Evolutionary conservation across 2,329 filamentous ascomycete species (phyloP), one percentile per base, ranked within the genome.

Genomic region (Aureobasidium namibiae): DNA sequence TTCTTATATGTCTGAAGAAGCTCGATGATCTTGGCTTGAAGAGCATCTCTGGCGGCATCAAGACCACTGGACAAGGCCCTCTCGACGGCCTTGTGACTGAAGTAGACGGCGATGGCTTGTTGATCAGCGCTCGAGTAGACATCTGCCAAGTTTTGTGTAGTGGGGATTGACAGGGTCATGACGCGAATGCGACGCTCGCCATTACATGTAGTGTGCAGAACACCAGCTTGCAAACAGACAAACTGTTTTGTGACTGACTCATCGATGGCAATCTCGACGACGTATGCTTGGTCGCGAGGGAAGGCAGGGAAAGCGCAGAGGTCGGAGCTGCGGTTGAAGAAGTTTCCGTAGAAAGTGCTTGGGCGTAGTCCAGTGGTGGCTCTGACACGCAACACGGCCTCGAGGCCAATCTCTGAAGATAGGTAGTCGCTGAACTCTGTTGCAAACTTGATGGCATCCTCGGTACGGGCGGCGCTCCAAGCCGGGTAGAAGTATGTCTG

Each of bases 401-500:
- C 94, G 36, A 99, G 77, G 0, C 92, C 94, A 69, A 99, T 96
- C 73, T 99, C 94, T 0, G 92, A 86, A 10, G 92, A 96, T n/a
- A 99, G 78, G 70, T 94, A 96, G 70, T 97, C 92, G 68, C 91
- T 95, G 70, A 99, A 96, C 72, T 99, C 94, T 16, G 89, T 88
- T 3, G 92, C 94, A 70, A 97, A 97, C 74, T 97, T 99, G 76
- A 97, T 92, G 14, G 94, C 94, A 72, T 99, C 94, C 71, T 99
- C 94, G 24, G 86, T 87, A 63, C 94, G 84, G 29, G 90, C 92
- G 18, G 92, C 94, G 68, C 96, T 96, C 92, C 94, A 99, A 24
- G 90, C 92, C 14, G 94, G 94, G 70, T 99, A 99, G 78, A 96
- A 97, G 80, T 92, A 97, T 1, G 94, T 99, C 72, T 97, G 94